Base-by-base conservation (phyloP, 495 filamentous ascomycete species). In the Corynascus novoguineensis region DNA sequence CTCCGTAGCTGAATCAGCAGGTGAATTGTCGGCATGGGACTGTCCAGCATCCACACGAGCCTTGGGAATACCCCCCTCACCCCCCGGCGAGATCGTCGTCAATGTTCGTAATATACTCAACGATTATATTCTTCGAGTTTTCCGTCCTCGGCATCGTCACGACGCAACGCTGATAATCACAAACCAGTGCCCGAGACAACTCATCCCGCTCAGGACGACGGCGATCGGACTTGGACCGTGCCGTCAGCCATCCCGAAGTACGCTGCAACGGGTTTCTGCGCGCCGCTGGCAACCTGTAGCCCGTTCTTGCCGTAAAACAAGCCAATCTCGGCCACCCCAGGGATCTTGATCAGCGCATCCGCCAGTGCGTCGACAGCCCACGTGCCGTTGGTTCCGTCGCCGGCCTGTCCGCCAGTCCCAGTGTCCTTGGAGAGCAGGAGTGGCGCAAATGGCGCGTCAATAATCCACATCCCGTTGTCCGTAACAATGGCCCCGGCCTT, bases 401-500 rank as follows among this genome's bases (percentile, higher is more conserved):
- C 83, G 19, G 66, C 62, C 28, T 50, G 14, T 49, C 55, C 62
- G 24, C 59, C 64, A 31, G 48, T 60, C 31, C 66, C 64, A 21
- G 42, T 48, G 63, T 92, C 89, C 17, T 72, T 68, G 32, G 80
- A 66, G 29, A 86, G 81, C 24, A 88, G 73, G 27, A 96, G 75
- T 10, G 85, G 78, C 34, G 76, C 72, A 75, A 98, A 97, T 0
- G 88, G 87, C 11, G 92, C 93, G 65, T 97, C 93, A 61, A 98
- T 82, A 57, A 98, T 87, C 78, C 88, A 92, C 78, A 95, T 88
- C 59, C 83, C 85, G 69, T 98, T 95, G 72, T 98, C 93, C 12
- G 95, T 97, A 64, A 95, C 87, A 25, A 90, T 76, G 4, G 89
- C 88, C 14, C 88, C 89, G 31, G 86, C 83, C 74, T 95, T 95